These are phyloP conservation scores for Hemileccinum rubropunctum DNA, from an alignment of 768 basidiomycete genomes.

Conservation along the genomic window DNA sequence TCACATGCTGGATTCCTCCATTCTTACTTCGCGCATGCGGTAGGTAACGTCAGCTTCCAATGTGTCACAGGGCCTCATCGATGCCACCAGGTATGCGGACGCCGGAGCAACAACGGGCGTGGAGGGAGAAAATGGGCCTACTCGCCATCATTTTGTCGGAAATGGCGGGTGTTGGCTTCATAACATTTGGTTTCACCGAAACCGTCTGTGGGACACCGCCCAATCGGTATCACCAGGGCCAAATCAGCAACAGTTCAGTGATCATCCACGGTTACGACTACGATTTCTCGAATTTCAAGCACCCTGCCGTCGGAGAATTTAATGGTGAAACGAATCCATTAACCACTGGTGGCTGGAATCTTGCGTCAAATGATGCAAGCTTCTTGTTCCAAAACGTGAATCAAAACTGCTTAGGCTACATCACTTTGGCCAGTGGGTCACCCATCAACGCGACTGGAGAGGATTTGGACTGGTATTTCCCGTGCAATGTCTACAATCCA, in stretches of 20 bases:
- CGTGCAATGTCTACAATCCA: constrained; percentile 84
- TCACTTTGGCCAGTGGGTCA: constrained; percentile 68
- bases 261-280: constrained; percentile 95
- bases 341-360: constrained; percentile 68
- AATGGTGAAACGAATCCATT: constrained; percentile 84
- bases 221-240: constrained; percentile 78
- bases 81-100: constrained; percentile 68
- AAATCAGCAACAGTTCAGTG: constrained; percentile 73
- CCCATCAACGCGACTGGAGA: constrained; percentile 63
- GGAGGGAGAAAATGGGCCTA: constrained; percentile 98
- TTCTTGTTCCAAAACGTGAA: constrained; percentile 96
- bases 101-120: constrained; percentile 92
- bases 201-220: constrained; percentile 88
- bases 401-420: constrained; percentile 73
- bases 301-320: constrained; percentile 71
- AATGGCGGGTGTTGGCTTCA: constrained; percentile 94
- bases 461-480: constrained; percentile 91
- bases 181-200: constrained; percentile 98
- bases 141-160: constrained; percentile 73
- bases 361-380: constrained; percentile 85
- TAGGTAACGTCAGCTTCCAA: constrained; percentile 37
- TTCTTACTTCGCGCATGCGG: constrained; percentile 77
- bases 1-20: constrained; percentile 82
- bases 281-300: constrained; percentile 83
- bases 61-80: constrained; percentile 6